Evolutionary conservation across 352 stramenopile genomes (phyloP).

Genomic region (Phytopythium ostracodes): DNA sequence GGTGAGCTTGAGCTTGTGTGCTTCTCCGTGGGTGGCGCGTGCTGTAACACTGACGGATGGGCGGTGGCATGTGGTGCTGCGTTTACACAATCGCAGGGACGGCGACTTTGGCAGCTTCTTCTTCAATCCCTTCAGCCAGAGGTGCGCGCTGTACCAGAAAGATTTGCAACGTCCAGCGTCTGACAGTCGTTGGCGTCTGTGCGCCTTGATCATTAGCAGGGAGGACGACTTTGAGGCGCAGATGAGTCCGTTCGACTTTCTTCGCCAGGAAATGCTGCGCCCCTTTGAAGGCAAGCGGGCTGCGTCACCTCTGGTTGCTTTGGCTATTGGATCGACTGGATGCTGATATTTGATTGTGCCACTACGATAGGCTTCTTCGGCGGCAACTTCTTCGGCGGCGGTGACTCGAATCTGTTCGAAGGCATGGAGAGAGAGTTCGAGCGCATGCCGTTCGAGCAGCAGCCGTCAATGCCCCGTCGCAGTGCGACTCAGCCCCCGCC

Average conservation of each 20-base stretch:
- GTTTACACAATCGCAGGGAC: slow-evolving; percentile 9
- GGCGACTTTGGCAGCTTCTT: slow-evolving; percentile 42
- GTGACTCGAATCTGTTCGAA: slow-evolving; percentile 46
- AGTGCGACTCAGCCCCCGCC: slow-evolving; percentile 35
- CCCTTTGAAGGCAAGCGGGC: slow-evolving; percentile 54
- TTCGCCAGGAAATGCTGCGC: slow-evolving; percentile 76
- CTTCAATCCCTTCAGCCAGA: slow-evolving; percentile 45
- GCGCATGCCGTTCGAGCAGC: slow-evolving; percentile 47
- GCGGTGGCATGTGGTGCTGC: too few relatives aligned
- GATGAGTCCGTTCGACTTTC: slow-evolving; percentile 79
- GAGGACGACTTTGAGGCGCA: slow-evolving; percentile 72
- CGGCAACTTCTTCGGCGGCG: slow-evolving; percentile 26
- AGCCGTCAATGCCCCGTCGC: slow-evolving; percentile 33
- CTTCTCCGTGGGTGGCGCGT: background rate
- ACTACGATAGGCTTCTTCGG: slow-evolving; percentile 50
- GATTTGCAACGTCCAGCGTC: background rate
- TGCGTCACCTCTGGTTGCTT: too few relatives aligned
- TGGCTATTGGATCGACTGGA: background rate
- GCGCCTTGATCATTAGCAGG: slow-evolving; percentile 13
- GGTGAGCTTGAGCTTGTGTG: slow-evolving; percentile 16
- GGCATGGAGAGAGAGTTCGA: slow-evolving; percentile 65
- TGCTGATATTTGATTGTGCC: background rate
- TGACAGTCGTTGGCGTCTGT: slow-evolving; percentile 4
- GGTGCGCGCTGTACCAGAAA: slow-evolving; percentile 20
- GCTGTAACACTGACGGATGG: background rate